Conservation (phyloP, 2,329 filamentous ascomycete genomes). For the Fusarium tanahbumbuense region DNA sequence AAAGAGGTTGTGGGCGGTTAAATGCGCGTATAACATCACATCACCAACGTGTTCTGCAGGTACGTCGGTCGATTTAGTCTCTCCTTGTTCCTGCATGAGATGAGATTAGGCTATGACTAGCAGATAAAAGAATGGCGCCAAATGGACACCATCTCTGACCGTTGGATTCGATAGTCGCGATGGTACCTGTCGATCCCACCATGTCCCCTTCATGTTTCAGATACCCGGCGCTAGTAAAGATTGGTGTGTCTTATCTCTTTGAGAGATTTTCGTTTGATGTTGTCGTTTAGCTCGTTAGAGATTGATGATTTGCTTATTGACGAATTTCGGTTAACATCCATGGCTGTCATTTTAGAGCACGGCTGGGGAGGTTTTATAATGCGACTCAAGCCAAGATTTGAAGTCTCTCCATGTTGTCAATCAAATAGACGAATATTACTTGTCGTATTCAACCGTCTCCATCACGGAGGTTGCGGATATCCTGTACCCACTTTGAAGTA, state of each 20-base stretch:
- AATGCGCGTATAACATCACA: not conserved
- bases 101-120: not conserved
- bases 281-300: not conserved
- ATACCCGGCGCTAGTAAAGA: constrained; percentile 28
- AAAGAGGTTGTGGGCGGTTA: constrained; percentile 10
- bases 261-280: not conserved
- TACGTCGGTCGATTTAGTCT: not conserved
- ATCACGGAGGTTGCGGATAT: not conserved
- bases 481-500: not conserved
- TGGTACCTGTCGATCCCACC: constrained; percentile 2
- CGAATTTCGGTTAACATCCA: not conserved
- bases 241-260: not conserved
- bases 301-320: not conserved
- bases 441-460: not conserved
- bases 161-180: not conserved
- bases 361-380: not conserved
- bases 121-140: not conserved
- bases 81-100: not conserved
- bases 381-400: not conserved
- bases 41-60: not conserved
- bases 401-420: not conserved
- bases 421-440: not conserved
- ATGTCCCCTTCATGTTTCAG: constrained; percentile 25
- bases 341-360: not conserved
- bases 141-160: not conserved